These are phyloP conservation scores for Cyclostephanos tholiformis DNA, from an alignment of 108 stramenopile species.

Conservation along the genomic window DNA sequence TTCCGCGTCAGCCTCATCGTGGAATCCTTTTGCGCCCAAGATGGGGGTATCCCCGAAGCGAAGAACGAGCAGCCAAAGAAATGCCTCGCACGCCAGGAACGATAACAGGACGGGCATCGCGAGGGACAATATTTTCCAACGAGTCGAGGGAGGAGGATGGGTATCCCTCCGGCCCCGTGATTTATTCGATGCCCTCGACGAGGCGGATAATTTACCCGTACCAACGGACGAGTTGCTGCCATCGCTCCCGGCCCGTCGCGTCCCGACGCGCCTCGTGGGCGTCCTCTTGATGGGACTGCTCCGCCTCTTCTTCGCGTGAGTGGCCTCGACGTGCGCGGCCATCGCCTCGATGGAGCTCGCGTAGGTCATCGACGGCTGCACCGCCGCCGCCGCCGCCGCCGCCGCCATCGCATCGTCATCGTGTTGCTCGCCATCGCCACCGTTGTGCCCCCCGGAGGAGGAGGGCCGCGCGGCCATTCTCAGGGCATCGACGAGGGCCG, in stretches of 20 bases:
- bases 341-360: conserved; percentile 16
- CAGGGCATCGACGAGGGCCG: conserved; percentile 8
- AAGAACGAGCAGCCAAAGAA: conserved; percentile 10
- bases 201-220: not conserved
- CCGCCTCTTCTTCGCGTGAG: not conserved
- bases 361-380: not conserved
- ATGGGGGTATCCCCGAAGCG: not conserved
- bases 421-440: not conserved
- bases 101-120: not conserved
- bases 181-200: not conserved
- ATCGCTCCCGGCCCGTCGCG: not conserved
- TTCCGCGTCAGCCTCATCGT: not conserved
- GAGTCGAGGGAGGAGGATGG: not conserved
- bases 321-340: conserved; percentile 16
- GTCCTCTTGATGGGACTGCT: not conserved
- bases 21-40: not conserved
- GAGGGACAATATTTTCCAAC: not conserved
- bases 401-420: not conserved
- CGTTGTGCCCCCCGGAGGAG: not conserved
- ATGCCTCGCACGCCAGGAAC: conserved; percentile 6
- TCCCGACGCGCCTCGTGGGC: not conserved
- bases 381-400: not conserved
- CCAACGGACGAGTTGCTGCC: not conserved
- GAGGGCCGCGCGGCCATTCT: conserved; percentile 14
- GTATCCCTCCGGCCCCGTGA: not conserved